Conservation (phyloP, 2,329 filamentous ascomycete genomes). For the Colletotrichum eleusines region DNA sequence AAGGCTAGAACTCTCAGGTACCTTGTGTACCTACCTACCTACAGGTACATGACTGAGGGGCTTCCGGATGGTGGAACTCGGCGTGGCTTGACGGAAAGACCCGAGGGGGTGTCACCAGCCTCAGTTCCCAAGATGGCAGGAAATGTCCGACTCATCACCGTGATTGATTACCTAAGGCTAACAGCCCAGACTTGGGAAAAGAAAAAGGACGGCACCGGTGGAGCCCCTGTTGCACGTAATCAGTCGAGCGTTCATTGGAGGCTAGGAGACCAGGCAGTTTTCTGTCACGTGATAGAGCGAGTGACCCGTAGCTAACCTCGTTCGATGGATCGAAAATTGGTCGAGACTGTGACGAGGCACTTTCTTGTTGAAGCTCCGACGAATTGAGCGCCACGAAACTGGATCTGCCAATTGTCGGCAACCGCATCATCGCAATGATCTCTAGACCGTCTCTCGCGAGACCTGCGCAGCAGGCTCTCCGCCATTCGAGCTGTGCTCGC, state of each 20-base stretch:
- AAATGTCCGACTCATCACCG: slow-evolving; percentile 7
- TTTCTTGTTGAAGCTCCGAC: slow-evolving; percentile 43
- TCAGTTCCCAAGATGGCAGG: background rate
- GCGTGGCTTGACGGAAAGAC: slow-evolving; percentile 10
- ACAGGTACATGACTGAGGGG: slow-evolving; percentile 1
- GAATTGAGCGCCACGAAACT: slow-evolving; percentile 43
- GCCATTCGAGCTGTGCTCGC: slow-evolving; percentile 69
- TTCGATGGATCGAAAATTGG: slow-evolving; percentile 44
- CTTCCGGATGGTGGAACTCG: slow-evolving; percentile 1
- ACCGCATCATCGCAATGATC: slow-evolving; percentile 71
- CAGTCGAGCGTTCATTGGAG: slow-evolving; percentile 36
- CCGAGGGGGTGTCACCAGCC: slow-evolving; percentile 1
- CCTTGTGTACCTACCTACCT: background rate
- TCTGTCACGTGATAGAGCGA: slow-evolving; percentile 24
- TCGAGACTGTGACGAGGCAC: slow-evolving; percentile 43
- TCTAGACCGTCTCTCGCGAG: slow-evolving; percentile 71
- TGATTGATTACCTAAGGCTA: slow-evolving; percentile 33
- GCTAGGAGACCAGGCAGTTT: slow-evolving; percentile 24
- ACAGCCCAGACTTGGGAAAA: background rate
- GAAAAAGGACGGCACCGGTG: slow-evolving; percentile 11
- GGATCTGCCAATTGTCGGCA: slow-evolving; percentile 65
- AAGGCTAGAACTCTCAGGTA: slow-evolving; percentile 26
- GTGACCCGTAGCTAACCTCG: slow-evolving; percentile 42
- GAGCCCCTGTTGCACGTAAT: slow-evolving; percentile 33
- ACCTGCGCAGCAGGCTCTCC: slow-evolving; percentile 69